Evolutionary conservation across 495 filamentous ascomycete species (phyloP).

Genomic region (Penicillium canariense): DNA sequence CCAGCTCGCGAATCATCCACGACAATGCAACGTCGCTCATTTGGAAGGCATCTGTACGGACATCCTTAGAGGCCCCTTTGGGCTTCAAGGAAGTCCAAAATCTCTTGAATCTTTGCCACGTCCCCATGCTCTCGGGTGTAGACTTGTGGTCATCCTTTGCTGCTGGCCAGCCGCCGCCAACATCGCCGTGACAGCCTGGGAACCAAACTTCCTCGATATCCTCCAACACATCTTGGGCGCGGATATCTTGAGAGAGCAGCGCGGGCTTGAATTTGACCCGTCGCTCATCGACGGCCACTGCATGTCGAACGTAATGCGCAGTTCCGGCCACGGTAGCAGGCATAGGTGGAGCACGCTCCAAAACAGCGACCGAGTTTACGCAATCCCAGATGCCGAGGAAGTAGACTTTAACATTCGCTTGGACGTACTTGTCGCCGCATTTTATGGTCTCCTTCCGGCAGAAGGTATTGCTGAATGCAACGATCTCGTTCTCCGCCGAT

Average conservation of each 20-base stretch:
- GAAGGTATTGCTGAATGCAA: background rate
- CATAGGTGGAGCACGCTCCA: conserved; percentile 13
- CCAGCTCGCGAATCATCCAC: background rate
- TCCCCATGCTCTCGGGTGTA: background rate
- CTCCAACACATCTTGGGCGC: conserved; percentile 3
- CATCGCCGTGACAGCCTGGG: conserved; percentile 40
- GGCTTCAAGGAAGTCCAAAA: background rate
- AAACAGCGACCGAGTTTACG: background rate
- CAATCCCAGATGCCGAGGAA: background rate
- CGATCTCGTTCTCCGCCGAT: background rate
- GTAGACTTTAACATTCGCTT: background rate
- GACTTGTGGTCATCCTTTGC: background rate
- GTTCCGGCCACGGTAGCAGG: conserved; percentile 18
- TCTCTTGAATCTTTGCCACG: background rate
- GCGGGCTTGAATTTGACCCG: conserved; percentile 43
- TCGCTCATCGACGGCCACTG: conserved; percentile 45
- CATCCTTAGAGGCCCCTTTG: background rate
- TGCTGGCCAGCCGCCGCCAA: conserved; percentile 36
- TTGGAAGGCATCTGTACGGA: background rate
- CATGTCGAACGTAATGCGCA: conserved; percentile 28
- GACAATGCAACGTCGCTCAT: background rate
- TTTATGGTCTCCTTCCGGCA: background rate
- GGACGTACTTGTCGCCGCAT: background rate
- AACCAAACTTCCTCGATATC: conserved; percentile 42
- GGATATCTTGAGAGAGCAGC: conserved; percentile 6